Evolutionary conservation across 2,329 filamentous ascomycete genomes (phyloP).

Genomic region (Calonectria henricotiae): DNA sequence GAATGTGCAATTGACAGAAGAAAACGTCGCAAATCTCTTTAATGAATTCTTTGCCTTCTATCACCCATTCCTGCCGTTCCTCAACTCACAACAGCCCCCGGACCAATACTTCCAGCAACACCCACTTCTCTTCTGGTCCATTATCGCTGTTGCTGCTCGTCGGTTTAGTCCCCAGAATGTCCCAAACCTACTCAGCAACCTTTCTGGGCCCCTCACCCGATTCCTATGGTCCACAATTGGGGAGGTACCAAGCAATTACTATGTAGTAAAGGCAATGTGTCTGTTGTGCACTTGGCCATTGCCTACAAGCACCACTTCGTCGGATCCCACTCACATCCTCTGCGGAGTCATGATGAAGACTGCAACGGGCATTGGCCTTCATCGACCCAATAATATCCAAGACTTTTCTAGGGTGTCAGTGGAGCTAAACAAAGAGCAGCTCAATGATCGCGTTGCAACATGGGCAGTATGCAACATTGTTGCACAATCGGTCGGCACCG

Average conservation of each 20-base stretch:
- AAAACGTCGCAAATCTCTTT: conserved; percentile 77
- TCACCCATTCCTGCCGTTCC: conserved; percentile 84
- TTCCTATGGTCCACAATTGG: conserved; percentile 85
- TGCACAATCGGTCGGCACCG: conserved; percentile 85
- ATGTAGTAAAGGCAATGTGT: conserved; percentile 86
- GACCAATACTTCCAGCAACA: conserved; percentile 85
- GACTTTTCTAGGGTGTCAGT: conserved; percentile 85
- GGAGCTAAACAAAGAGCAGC: conserved; percentile 84
- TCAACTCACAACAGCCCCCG: conserved; percentile 77
- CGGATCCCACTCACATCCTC: conserved; percentile 86
- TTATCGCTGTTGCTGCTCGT: conserved; percentile 82
- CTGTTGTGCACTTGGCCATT: conserved; percentile 87
- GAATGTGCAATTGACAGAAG: conserved; percentile 76
- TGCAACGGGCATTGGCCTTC: conserved; percentile 86
- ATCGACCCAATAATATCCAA: conserved; percentile 85
- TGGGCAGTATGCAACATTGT: conserved; percentile 92
- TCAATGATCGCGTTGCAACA: conserved; percentile 83
- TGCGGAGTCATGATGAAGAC: conserved; percentile 91
- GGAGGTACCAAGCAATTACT: conserved; percentile 84
- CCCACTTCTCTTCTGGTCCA: conserved; percentile 88
- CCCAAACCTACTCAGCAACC: conserved; percentile 75
- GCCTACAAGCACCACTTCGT: conserved; percentile 85
- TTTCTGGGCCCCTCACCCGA: conserved; percentile 79
- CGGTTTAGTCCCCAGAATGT: conserved; percentile 74
- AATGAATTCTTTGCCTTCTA: conserved; percentile 83